A percentile compares a stretch with the other conserved stretches of the same genome.
phyloP scores from a whole-genome alignment of 768 basidiomycete species.

The Mycena rosella region DNA sequence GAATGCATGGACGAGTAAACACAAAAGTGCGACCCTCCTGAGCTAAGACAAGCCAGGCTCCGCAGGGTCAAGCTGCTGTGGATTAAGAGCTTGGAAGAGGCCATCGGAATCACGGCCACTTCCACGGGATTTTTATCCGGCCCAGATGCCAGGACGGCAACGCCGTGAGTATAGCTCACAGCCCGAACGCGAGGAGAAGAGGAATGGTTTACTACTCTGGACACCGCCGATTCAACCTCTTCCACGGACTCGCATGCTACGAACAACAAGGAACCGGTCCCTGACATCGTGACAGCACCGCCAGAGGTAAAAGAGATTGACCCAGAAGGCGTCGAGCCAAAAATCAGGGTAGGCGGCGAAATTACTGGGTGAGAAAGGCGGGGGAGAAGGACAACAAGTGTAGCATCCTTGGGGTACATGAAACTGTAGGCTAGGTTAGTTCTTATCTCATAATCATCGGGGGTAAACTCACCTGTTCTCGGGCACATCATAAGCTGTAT shows the following conservation, averaged over 20 bases:
- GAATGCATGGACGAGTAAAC: conserved; percentile 25
- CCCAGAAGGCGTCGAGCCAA: conserved; percentile 46
- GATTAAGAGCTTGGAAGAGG: conserved; percentile 8
- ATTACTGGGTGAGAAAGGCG: conserved; percentile 35
- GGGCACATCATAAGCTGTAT: conserved; percentile 39
- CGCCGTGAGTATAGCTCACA: conserved; percentile 5
- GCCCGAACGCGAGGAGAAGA: conserved; percentile 25
- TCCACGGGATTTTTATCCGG: conserved; percentile 17
- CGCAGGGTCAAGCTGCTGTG: conserved; percentile 13
- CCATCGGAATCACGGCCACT: conserved; percentile 23
- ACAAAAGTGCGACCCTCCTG: conserved; percentile 15
- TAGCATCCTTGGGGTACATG: conserved; percentile 38
- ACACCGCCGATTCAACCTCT: conserved; percentile 33
- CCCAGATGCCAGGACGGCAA: conserved; percentile 27
- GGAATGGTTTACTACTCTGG: conserved; percentile 32
- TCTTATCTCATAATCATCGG: neutral
- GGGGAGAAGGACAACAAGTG: conserved; percentile 50
- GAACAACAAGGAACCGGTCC: conserved; percentile 46
- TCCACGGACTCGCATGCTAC: conserved; percentile 37
- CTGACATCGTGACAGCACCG: conserved; percentile 45
- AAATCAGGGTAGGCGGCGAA: conserved; percentile 44
- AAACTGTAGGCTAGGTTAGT: conserved; percentile 25
- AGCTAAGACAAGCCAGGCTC: conserved; percentile 16
- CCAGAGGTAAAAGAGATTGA: conserved; percentile 42
- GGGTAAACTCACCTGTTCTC: conserved; percentile 39